These are phyloP conservation scores for Zygosaccharomyces bisporus DNA, from an alignment of 805 yeast species.

Conservation along the genomic window DNA sequence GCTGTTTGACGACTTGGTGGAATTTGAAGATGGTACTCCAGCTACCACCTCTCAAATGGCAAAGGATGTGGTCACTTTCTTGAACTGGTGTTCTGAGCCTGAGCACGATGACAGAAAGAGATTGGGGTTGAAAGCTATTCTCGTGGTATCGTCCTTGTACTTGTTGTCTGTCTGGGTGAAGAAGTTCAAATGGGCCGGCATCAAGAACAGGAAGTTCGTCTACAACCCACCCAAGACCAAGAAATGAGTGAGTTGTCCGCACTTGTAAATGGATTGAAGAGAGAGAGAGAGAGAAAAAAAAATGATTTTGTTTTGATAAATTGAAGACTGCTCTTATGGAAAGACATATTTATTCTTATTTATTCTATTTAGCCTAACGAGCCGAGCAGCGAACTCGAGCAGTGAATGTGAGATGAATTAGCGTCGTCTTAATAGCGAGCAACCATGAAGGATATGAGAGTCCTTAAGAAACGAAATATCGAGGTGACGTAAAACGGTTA, in stretches of 20 bases:
- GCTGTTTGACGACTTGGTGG: constrained; percentile 93
- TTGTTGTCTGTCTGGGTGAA: constrained; percentile 85
- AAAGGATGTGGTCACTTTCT: constrained; percentile 92
- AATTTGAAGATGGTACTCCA: constrained; percentile 98
- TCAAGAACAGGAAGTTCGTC: constrained; percentile 90
- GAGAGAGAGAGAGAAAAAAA: constrained; percentile 2
- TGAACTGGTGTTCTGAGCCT: constrained; percentile 98
- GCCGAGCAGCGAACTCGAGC: constrained; percentile 5
- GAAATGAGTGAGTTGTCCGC: constrained; percentile 3
- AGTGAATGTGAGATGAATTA: not conserved
- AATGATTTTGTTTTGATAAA: constrained; percentile 7
- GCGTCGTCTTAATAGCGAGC: not conserved
- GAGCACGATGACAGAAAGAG: constrained; percentile 98
- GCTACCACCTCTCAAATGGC: constrained; percentile 99
- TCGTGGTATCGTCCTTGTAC: constrained; percentile 74
- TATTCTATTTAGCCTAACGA: constrained; percentile 8
- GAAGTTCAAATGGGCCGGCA: constrained; percentile 96
- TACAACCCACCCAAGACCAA: constrained; percentile 78
- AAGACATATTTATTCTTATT: constrained; percentile 13
- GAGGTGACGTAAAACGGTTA: too few relatives aligned
- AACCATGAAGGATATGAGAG: too few relatives aligned
- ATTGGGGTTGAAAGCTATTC: constrained; percentile 88
- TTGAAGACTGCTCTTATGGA: constrained; percentile 9
- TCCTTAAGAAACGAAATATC: too few relatives aligned
- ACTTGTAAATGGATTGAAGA: constrained; percentile 6